These are phyloP conservation scores for Blastobotrys apis DNA, from an alignment of 1,139 yeast genomes.

Conservation along the genomic window DNA sequence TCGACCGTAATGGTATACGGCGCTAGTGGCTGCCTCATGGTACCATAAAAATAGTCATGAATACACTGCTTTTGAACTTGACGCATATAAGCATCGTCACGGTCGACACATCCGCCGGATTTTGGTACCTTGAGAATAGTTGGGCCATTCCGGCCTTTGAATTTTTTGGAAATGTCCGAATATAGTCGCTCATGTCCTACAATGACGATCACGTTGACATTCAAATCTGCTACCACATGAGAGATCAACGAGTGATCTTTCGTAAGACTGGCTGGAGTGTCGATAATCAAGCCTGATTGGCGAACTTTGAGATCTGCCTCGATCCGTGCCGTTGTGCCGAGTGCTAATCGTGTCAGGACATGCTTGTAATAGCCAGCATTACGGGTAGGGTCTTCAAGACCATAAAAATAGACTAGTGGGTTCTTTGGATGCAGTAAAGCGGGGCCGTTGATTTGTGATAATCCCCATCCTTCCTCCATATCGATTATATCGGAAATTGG, in stretches of 20 bases:
- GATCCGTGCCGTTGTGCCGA: constrained; percentile 53
- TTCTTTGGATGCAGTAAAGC: constrained; percentile 78
- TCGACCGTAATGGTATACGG: constrained; percentile 67
- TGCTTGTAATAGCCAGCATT: constrained; percentile 60
- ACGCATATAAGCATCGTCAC: constrained; percentile 66
- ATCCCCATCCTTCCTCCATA: constrained; percentile 82
- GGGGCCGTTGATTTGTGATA: constrained; percentile 83
- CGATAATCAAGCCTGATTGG: constrained; percentile 68
- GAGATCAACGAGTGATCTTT: constrained; percentile 47
- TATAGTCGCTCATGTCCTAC: constrained; percentile 49
- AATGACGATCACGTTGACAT: constrained; percentile 39
- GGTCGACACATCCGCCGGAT: constrained; percentile 72
- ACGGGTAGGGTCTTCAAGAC: constrained; percentile 56
- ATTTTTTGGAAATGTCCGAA: constrained; percentile 58
- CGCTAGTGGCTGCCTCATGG: constrained; percentile 58
- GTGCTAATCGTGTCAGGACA: constrained; percentile 54
- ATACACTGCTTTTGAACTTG: constrained; percentile 71
- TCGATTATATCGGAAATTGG: constrained; percentile 79
- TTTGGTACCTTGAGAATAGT: constrained; percentile 58
- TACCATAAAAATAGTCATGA: constrained; percentile 87
- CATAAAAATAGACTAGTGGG: constrained; percentile 78
- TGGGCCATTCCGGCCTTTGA: constrained; percentile 36
- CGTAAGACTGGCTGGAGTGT: constrained; percentile 59
- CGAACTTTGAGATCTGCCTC: constrained; percentile 51
- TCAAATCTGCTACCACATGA: constrained; percentile 58